Evolutionary conservation across 805 yeast species (phyloP), one percentile per base, ranked within the genome.

Genomic region (Ogataea corticis): DNA sequence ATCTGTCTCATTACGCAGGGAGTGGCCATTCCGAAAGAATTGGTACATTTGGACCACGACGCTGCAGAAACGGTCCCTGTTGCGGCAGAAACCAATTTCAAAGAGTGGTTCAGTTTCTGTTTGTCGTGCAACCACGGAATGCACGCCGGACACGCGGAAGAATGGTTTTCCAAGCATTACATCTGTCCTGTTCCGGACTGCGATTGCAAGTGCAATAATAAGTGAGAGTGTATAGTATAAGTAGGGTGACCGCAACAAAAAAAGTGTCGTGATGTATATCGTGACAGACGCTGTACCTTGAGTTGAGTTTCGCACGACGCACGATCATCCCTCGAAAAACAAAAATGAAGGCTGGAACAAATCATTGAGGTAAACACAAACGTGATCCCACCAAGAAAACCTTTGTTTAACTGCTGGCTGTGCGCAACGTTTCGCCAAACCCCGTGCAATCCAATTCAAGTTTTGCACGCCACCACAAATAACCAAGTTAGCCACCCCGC

Each of bases 131-230:
- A 86, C 60, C 99, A 92, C 58, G 96, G 97, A 1, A 83, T 83
- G 79, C 99, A 92, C 67, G 90, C 96, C 0, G 90, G 86, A 3
- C 99, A 92, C 63, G 97, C 97, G 0, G 90, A 87, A 51, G 95
- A 91, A 58, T 92, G 99, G 99, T 92, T 92, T 63, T 77, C 84
- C 19, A 84, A 83, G 62, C 96, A 91, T 57, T 79, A 78, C 45
- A 79, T 87, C 1, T 92, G 99, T 59, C 97, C 99, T 0, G 96
- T 92, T 2, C 97, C 97, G 0, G 96, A 90, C 34, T 92, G 99
- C 59, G 72, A 75, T 33, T 92, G 99, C 59, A 72, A 79, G 40
- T 92, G 98, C 63, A 85, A 85, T 56, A 81, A 77, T 55, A 57
- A 51, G 33, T 59, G 38, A 38, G 29, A 21, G 25, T 21, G 25